Evolutionary conservation across 2,329 filamentous ascomycete genomes (phyloP), one percentile per base, ranked within the genome.

Genomic region (Emydomyces testavorans): DNA sequence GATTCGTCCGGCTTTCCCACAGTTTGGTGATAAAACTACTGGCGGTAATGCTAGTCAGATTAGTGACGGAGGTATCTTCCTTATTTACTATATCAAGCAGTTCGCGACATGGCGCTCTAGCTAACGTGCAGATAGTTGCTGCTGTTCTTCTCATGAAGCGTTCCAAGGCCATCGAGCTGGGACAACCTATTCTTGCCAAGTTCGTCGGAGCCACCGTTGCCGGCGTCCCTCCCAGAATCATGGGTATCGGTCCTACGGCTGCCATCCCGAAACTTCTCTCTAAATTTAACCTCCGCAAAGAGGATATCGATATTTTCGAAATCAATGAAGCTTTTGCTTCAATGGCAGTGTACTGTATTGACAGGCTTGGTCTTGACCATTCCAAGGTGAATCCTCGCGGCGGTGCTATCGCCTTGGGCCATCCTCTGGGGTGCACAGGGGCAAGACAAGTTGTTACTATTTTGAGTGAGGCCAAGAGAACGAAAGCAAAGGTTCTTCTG

Each of bases 271-370:
- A 98, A 78, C 79, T 98, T 24, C 77, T 98, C 38, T 69, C 69
- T 61, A 82, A 92, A 71, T 80, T 83, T 75, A 80, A 83, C 67
- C 69, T 98, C 52, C 78, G 75, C 20, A 72, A 94, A 46, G 77
- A 82, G 50, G 92, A 96, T 58, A 78, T 92, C 53, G 92, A 98
- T 62, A 76, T 96, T 29, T 75, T 90, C 57, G 92, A 96, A 76
- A 70, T 98, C 62, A 98, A 98, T 72, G 92, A 98, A 76, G 92
- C 92, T 1, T 98, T 98, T 61, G 90, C 89, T 18, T 92, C 85
- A 45, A 96, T 96, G 92, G 89, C 87, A 1, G 89, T 95, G 24
- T 96, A 95, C 77, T 94, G 88, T 70, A 71, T 84, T 48, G 75
- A 87, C 59, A 78, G 90, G 66, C 60, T 73, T 7, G 59, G 78